A percentile compares a stretch with the other conserved stretches of the same genome.
These are phyloP conservation scores for Aureobasidium vineae DNA, from an alignment of 2,329 filamentous ascomycete genomes.

Conservation along the genomic window DNA sequence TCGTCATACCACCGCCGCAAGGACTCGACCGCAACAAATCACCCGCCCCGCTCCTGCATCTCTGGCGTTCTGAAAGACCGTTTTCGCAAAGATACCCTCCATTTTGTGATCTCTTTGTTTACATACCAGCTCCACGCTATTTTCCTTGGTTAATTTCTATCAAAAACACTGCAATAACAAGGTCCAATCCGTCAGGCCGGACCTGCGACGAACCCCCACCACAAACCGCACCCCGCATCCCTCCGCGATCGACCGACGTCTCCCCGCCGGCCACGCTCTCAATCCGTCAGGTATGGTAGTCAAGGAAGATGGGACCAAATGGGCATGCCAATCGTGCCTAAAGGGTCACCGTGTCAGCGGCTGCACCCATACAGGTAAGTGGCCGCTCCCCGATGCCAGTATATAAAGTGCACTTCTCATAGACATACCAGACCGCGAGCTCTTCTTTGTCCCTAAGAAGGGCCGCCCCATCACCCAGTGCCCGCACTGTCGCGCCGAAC, in stretches of 20 bases:
- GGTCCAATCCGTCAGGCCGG: constrained; percentile 21
- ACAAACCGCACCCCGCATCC: constrained; percentile 11
- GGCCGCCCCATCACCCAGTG: constrained; percentile 97
- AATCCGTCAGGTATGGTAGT: constrained; percentile 37
- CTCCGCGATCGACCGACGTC: constrained; percentile 10
- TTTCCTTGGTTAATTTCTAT: constrained; percentile 17
- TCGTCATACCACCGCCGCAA: constrained; percentile 25
- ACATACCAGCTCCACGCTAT: constrained; percentile 24
- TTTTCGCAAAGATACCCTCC: constrained; percentile 28
- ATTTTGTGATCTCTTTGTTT: constrained; percentile 7
- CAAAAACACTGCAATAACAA: constrained; percentile 20
- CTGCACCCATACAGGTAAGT: constrained; percentile 91
- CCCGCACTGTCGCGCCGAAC: constrained; percentile 90
- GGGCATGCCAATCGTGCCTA: constrained; percentile 96
- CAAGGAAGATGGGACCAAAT: constrained; percentile 81
- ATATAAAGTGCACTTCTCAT: constrained; percentile 21
- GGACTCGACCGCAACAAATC: constrained; percentile 24
- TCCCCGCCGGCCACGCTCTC: constrained; percentile 25
- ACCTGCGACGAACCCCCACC: constrained; percentile 7
- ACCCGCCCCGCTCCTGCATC: constrained; percentile 16
- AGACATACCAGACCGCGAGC: constrained; percentile 69
- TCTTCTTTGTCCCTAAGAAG: constrained; percentile 96
- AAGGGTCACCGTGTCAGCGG: constrained; percentile 98
- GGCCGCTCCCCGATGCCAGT: not conserved
- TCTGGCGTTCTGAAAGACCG: constrained; percentile 21